phyloP scores from a whole-genome alignment of 2,329 filamentous ascomycete genomes.

The Apiospora aurea region DNA sequence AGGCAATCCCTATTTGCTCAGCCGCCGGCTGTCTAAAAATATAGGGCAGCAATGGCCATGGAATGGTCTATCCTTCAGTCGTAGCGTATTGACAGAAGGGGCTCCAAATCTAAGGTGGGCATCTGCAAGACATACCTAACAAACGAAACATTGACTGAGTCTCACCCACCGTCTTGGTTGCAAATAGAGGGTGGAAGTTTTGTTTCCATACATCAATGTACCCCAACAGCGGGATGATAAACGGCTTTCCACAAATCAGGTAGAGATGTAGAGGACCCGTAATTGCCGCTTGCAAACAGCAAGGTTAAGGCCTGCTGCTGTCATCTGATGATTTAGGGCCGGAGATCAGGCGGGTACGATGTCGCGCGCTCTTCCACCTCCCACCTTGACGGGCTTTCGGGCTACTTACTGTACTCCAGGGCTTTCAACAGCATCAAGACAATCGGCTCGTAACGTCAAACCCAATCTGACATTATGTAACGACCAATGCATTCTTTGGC shows the following conservation, averaged over 20 bases:
- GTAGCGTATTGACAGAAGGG: not conserved
- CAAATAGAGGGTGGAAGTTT: not conserved
- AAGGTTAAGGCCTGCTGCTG: slow-evolving; percentile 4
- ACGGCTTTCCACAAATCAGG: not conserved
- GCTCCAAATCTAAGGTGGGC: not conserved
- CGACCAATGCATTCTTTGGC: not conserved
- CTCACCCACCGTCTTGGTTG: not conserved
- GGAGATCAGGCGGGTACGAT: not conserved
- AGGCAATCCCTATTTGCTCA: not conserved
- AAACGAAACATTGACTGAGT: not conserved
- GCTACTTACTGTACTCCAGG: not conserved
- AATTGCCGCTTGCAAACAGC: not conserved
- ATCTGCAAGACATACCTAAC: not conserved
- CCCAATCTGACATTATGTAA: too few relatives aligned
- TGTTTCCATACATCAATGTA: not conserved
- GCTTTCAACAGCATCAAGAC: not conserved
- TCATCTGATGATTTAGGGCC: slow-evolving; percentile 10
- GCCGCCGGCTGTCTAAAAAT: not conserved
- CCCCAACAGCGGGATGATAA: not conserved
- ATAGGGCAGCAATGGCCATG: not conserved
- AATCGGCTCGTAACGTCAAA: too few relatives aligned
- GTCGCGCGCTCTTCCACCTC: not conserved
- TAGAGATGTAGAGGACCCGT: not conserved
- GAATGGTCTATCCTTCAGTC: not conserved
- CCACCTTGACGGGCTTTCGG: not conserved